phyloP scores from a whole-genome alignment of 306 rosid species.

The Dalbergia cultrata region DNA sequence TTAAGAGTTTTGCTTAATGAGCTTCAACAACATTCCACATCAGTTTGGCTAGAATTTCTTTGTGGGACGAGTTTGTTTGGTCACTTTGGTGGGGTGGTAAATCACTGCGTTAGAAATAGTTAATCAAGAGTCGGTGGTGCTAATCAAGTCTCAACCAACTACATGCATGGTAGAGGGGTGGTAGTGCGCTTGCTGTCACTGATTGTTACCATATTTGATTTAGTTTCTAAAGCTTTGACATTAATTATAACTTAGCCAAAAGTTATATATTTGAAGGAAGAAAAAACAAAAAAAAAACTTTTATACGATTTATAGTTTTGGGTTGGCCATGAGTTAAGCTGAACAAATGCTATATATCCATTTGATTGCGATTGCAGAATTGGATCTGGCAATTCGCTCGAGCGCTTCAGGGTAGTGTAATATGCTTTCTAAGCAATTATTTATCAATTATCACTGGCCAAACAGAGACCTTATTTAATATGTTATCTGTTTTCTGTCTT shows the following conservation, averaged over 20 bases:
- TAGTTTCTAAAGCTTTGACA: too few relatives aligned
- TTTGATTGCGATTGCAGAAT: neutral
- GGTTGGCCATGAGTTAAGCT: too few relatives aligned
- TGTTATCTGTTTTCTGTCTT: too few relatives aligned
- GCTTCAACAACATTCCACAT: neutral
- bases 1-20: constrained; percentile 14
- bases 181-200: neutral
- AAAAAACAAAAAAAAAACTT: too few relatives aligned
- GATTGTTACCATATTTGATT: too few relatives aligned
- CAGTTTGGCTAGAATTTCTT: constrained; percentile 12
- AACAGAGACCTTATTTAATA: too few relatives aligned
- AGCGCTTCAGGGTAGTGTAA: neutral
- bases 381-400: neutral
- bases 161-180: neutral
- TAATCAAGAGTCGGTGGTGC: neutral
- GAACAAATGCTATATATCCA: too few relatives aligned
- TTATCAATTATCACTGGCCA: neutral
- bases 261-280: too few relatives aligned
- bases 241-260: too few relatives aligned
- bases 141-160: constrained; percentile 10
- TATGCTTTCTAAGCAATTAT: neutral
- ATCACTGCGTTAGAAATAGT: neutral
- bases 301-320: too few relatives aligned
- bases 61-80: constrained; percentile 3
- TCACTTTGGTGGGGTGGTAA: neutral